These are phyloP conservation scores for Thozetella sp. DNA, from an alignment of 495 filamentous ascomycete species.

Conservation along the genomic window DNA sequence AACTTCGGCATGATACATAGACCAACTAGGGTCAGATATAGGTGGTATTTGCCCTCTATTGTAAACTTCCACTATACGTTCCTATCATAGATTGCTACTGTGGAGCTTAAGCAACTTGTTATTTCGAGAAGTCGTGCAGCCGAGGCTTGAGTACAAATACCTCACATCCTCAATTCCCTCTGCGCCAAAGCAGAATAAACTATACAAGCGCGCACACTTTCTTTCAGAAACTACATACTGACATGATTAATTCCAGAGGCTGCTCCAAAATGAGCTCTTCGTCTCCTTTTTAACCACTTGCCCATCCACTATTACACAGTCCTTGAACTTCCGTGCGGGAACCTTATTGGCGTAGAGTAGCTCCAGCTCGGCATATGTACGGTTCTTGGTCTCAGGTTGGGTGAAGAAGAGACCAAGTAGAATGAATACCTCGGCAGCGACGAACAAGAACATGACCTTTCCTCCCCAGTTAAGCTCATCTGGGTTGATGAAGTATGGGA, in stretches of 20 bases:
- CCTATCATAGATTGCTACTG: too few species aligned
- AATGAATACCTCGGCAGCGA: neutral
- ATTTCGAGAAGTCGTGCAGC: too few species aligned
- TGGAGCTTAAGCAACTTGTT: too few species aligned
- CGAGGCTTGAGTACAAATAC: too few species aligned
- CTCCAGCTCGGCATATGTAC: conserved; percentile 54
- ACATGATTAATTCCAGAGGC: neutral
- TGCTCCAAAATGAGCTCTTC: neutral
- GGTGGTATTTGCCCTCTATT: too few species aligned
- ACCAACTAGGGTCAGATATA: neutral
- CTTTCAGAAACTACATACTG: neutral
- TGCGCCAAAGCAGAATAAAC: too few species aligned
- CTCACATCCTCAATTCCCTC: too few species aligned
- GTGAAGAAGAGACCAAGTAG: neutral
- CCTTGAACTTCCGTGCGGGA: conserved; percentile 39
- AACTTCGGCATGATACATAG: neutral
- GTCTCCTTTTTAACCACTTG: neutral
- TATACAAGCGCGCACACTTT: too few species aligned
- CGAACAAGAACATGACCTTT: neutral
- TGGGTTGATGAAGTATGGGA: neutral
- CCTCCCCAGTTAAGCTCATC: neutral
- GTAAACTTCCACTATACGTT: too few species aligned
- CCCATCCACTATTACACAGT: neutral
- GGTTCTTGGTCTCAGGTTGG: conserved; percentile 38
- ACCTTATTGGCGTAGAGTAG: conserved; percentile 50